Evolutionary conservation across 2,329 filamentous ascomycete species (phyloP).

Genomic region (Alternaria consortialis): DNA sequence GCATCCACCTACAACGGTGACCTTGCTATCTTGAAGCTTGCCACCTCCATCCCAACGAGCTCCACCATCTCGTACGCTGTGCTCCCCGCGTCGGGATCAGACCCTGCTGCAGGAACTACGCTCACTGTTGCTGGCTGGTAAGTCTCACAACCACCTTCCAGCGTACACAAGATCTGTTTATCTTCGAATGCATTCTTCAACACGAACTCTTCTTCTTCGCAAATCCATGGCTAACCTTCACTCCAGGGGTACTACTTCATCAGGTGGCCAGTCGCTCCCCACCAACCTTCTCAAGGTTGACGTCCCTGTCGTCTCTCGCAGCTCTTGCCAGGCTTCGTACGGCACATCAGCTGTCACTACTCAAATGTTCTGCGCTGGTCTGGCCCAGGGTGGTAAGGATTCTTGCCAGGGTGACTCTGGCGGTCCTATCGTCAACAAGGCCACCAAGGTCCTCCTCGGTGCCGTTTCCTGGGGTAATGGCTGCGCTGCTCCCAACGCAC

Average conservation of each 20-base stretch:
- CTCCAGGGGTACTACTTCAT: not conserved
- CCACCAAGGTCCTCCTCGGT: constrained; percentile 13
- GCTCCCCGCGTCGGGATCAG: constrained; percentile 31
- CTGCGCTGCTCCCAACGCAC: constrained; percentile 31
- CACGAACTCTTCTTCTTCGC: not conserved
- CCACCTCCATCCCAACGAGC: constrained; percentile 32
- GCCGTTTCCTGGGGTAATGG: constrained; percentile 22
- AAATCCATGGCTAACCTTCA: not conserved
- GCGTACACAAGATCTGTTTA: not conserved
- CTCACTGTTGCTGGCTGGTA: constrained; percentile 37
- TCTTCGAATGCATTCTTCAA: not conserved
- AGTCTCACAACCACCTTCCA: not conserved
- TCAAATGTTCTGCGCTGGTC: constrained; percentile 41
- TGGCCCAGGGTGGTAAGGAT: constrained; percentile 37
- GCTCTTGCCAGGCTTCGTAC: constrained; percentile 33
- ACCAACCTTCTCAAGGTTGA: constrained; percentile 37
- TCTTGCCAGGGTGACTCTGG: constrained; percentile 47
- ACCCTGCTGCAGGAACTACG: constrained; percentile 32
- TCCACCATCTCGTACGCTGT: constrained; percentile 34
- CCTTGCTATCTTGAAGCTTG: constrained; percentile 39
- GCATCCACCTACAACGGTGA: constrained; percentile 29
- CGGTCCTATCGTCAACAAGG: constrained; percentile 35
- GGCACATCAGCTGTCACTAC: constrained; percentile 25
- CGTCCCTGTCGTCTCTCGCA: constrained; percentile 38
- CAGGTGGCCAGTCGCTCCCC: constrained; percentile 6